These are phyloP conservation scores for Acidiella bohemica DNA, from an alignment of 495 filamentous ascomycete species.

Conservation along the genomic window DNA sequence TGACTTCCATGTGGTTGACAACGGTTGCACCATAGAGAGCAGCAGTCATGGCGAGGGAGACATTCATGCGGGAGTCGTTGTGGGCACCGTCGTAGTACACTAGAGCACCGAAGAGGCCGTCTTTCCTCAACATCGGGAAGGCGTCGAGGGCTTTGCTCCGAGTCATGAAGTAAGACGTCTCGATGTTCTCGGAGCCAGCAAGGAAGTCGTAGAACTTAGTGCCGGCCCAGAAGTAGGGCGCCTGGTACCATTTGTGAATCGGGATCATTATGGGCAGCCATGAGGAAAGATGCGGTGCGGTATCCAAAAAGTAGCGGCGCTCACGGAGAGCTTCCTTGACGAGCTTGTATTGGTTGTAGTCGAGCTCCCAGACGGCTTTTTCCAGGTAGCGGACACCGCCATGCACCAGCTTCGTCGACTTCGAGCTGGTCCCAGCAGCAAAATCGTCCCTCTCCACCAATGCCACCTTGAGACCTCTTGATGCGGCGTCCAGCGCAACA, in stretches of 20 bases:
- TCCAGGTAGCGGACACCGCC: conserved; percentile 93
- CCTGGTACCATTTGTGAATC: conserved; percentile 91
- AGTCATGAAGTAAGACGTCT: conserved; percentile 92
- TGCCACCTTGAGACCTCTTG: conserved; percentile 82
- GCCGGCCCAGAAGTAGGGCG: conserved; percentile 92
- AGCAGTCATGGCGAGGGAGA: conserved; percentile 88
- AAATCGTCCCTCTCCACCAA: conserved; percentile 95
- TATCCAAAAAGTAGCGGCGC: conserved; percentile 89
- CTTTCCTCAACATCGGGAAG: conserved; percentile 93
- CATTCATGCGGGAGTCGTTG: conserved; percentile 98
- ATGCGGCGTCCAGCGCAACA: conserved; percentile 87
- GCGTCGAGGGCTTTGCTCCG: conserved; percentile 88
- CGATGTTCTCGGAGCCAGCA: conserved; percentile 90
- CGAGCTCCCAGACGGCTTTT: conserved; percentile 92
- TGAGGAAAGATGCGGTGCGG: conserved; percentile 83
- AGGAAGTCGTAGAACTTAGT: conserved; percentile 93
- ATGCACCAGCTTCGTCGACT: conserved; percentile 95
- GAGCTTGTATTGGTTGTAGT: conserved; percentile 87
- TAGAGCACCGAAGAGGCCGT: conserved; percentile 73
- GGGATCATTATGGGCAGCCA: conserved; percentile 99
- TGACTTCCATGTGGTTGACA: conserved; percentile 88
- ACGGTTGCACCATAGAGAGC: conserved; percentile 87
- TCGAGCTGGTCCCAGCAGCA: conserved; percentile 82
- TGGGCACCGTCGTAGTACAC: conserved; percentile 98
- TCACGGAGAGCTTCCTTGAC: conserved; percentile 93